Conservation (phyloP, 1,284 basidiomycete species). For the Cryptococcus sp. region DNA sequence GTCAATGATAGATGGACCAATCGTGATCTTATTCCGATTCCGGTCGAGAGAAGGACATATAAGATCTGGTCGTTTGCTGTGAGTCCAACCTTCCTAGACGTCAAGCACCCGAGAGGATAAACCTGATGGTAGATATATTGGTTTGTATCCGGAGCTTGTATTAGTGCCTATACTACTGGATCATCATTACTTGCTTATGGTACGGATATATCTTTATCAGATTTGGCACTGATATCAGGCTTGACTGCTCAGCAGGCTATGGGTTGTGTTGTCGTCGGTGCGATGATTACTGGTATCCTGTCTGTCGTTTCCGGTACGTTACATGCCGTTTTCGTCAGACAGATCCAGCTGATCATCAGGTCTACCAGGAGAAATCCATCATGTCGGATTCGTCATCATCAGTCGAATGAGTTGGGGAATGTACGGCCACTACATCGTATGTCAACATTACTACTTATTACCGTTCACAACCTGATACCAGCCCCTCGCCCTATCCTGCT, state of each 20-base stretch:
- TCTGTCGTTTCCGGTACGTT: conserved; percentile 13
- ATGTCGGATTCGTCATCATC: conserved; percentile 30
- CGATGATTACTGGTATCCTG: conserved; percentile 24
- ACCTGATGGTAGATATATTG: conserved; percentile 13
- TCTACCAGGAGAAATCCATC: conserved; percentile 24
- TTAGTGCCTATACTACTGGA: conserved; percentile 26
- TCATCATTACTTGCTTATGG: conserved; percentile 28
- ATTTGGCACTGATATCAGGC: conserved; percentile 1
- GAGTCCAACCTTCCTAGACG: not conserved
- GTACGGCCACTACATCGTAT: conserved; percentile 24
- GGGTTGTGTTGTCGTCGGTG: conserved; percentile 25
- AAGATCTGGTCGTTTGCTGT: conserved; percentile 21
- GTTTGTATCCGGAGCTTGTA: conserved; percentile 28
- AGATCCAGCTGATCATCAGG: conserved; percentile 1
- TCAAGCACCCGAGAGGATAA: too few relatives aligned
- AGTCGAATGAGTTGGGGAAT: conserved; percentile 28
- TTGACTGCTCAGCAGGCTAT: conserved; percentile 29
- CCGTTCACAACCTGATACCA: not conserved
- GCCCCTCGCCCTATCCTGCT: conserved; percentile 22
- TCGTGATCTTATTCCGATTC: conserved; percentile 34
- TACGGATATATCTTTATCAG: not conserved
- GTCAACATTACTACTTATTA: not conserved
- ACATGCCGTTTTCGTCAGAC: not conserved
- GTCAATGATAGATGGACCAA: conserved; percentile 28
- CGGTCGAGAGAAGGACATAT: conserved; percentile 27